These are phyloP conservation scores for Exidia glandulosa DNA, from an alignment of 768 basidiomycete species.

Conservation along the genomic window DNA sequence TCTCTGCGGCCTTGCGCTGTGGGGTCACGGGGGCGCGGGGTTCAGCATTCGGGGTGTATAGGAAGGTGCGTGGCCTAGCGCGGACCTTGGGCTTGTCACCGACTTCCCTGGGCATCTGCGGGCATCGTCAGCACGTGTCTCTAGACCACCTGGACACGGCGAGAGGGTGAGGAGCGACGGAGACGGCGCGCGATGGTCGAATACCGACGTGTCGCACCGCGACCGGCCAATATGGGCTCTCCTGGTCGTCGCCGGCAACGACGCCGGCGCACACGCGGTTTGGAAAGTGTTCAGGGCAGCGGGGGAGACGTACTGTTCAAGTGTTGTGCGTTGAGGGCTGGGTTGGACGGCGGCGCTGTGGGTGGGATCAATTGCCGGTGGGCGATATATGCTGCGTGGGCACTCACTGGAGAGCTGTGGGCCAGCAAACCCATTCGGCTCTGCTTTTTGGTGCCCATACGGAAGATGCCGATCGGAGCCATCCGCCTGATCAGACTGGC, in stretches of 20 bases:
- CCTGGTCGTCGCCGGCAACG: background rate
- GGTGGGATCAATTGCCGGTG: background rate
- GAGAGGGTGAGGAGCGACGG: background rate
- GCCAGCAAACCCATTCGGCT: background rate
- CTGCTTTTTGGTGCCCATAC: background rate
- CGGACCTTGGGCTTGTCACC: conserved; percentile 53
- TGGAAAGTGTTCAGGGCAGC: background rate
- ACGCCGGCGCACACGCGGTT: background rate
- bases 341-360: background rate
- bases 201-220: background rate
- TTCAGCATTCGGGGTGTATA: background rate
- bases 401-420: background rate
- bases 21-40: background rate
- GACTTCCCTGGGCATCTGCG: conserved; percentile 67
- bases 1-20: conserved; percentile 68
- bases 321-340: background rate
- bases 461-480: background rate
- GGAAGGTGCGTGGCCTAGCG: conserved; percentile 3
- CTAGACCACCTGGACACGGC: too few species aligned
- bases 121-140: too few species aligned
- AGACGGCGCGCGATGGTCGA: background rate
- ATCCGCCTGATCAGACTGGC: too few species aligned
- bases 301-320: background rate
- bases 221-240: background rate
- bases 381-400: background rate